Conservation (phyloP, 2,329 filamentous ascomycete species). For the Scortechinia acanthostroma region DNA sequence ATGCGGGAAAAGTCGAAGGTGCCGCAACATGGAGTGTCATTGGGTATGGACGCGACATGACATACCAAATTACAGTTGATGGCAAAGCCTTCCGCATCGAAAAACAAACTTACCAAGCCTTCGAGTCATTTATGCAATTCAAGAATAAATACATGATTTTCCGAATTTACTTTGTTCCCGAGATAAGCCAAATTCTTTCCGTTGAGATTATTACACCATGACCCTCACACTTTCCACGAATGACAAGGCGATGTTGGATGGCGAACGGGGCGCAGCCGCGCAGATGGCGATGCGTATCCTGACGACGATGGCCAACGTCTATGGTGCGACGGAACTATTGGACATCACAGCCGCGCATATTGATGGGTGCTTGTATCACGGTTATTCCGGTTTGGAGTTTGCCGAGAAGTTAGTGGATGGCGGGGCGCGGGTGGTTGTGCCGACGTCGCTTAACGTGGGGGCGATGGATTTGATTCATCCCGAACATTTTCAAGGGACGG, state of each 20-base stretch:
- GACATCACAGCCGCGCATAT: constrained; percentile 29
- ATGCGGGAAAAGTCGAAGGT: no score
- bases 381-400: constrained; percentile 23
- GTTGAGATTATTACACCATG: no score
- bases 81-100: no score
- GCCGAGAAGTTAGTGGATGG: constrained; percentile 20
- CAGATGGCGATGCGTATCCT: constrained; percentile 26
- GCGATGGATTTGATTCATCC: constrained; percentile 27
- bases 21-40: no score
- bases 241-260: constrained; percentile 17
- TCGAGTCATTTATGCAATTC: no score
- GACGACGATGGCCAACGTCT: constrained; percentile 21
- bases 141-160: no score
- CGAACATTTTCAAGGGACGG: constrained; percentile 25
- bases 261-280: constrained; percentile 19
- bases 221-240: no score
- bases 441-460: constrained; percentile 32
- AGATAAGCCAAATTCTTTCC: no score
- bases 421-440: constrained; percentile 23
- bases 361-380: constrained; percentile 31
- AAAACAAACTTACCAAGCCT: no score
- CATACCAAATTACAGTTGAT: no score
- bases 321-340: constrained; percentile 21
- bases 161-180: no score
- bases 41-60: no score